Base-by-base conservation (phyloP, 1,284 basidiomycete species). In the Sporisorium scitamineum region DNA sequence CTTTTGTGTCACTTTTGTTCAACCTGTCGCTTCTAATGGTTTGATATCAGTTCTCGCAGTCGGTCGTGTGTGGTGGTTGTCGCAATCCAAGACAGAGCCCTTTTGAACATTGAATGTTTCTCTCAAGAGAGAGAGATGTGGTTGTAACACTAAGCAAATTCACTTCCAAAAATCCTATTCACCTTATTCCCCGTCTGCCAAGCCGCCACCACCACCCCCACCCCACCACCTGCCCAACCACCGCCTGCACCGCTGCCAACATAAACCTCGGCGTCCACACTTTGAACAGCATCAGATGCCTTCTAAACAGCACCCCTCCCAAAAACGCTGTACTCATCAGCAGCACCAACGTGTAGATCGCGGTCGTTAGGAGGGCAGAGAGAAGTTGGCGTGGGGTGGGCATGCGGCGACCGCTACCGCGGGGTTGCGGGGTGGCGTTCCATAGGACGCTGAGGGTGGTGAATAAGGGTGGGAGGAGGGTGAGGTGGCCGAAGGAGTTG, bases 211-310 rank as follows among this genome's bases (percentile, higher is more conserved):
- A 63, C 42, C 0, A 66, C 80, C 11, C 88, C 24, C 10, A 89
- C 54, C 87, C 60, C 6, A 84, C 85, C 2, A 88, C 14, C 78
- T 90, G 88, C 6, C 88, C 86, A 0, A 86, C 73, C 7, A 90
- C 61, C 31, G 88, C 74, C 14, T 84, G 84, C 4, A 88, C 83
- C 0, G 89, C 92, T 0, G 90, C 92, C 16, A 90, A 85, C 91
- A 97, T 95, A 84, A 95, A 96, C 66, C 95, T 88, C 55, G 97
- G 97, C 31, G 95, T 95, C 84, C 98, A 99, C 6, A 97, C 92
- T 87, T 98, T 98, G 94, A 96, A 99, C 39, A 98, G 94, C 95
- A 99, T 98, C 76, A 99, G 86, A 86, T 99, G 97, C 44, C 96
- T 86, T 62, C 94, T 86, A 60, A 98, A 88, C 6, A 90, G 85